Evolutionary conservation across 441 rosid genomes (phyloP), one percentile per base, ranked within the genome.

Genomic region (Syzygium syzygioides): DNA sequence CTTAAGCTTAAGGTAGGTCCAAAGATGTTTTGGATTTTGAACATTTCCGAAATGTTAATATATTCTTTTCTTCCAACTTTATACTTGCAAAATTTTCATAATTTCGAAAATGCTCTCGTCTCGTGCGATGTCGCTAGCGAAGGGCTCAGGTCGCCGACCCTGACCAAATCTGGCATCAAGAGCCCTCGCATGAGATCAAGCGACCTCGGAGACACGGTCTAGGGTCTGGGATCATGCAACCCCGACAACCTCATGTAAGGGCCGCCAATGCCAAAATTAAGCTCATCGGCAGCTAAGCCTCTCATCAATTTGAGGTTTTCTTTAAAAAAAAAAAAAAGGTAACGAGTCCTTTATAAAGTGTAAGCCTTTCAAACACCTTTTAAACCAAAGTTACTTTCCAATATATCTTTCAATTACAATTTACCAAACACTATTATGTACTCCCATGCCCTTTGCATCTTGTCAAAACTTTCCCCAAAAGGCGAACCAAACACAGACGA

Each of bases 201-300:
- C 4, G 1, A 20, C 48, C 28, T 0, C 1, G 8, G 48, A 6
- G 12, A 68, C 8, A 0, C 8, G 2, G 15, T 48, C 3, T 68
- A 3, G 26, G 48, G 41, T 19, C 23, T 18, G 1, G 8, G 7
- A 8, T 34, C 26, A 19, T 11, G 7, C 26, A 34, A 68, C 26
- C 48, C 30, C 19, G 5, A 14, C 8, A 4, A 62, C 34, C 34
- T 15, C 2, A n/a, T 1, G 68, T 14, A 14, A 17, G 0, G 32
- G 14, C 30, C 4, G 28, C 2, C 1, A 0, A 62, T 62, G 34
- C 9, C 34, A n/a, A 14, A 62, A 62, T n/a, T 1, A n/a, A 2
- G 34, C 34, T 62, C 8, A 0, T 34, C 6, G 7, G 20, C 1
- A 1, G 14, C 26, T 1, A 3, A 34, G 48, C 28, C 48, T 68